phyloP scores from a whole-genome alignment of 371 early-diverging fungal genomes.

The Zancudomyces culisetae region DNA sequence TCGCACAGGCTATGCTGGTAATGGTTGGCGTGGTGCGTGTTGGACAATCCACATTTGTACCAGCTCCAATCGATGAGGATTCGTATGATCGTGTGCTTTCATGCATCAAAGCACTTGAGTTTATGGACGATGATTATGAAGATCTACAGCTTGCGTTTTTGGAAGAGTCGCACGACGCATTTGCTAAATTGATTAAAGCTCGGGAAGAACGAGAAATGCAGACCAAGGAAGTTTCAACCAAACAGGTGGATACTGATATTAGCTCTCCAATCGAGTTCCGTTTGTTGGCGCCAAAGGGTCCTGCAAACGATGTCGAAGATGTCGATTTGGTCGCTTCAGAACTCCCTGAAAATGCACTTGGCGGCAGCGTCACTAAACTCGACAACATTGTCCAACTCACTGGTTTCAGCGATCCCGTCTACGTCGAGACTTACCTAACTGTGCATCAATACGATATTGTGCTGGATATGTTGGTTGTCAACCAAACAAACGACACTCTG shows the following conservation, averaged over 20 bases:
- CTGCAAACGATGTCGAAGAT: slow-evolving; percentile 2
- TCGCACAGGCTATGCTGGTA: slow-evolving; percentile 81
- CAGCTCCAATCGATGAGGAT: slow-evolving; percentile 85
- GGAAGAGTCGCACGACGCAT: slow-evolving; percentile 58
- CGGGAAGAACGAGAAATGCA: slow-evolving; percentile 31
- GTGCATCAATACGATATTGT: slow-evolving; percentile 94
- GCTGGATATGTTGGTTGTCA: slow-evolving; percentile 92
- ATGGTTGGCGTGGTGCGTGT: slow-evolving; percentile 87
- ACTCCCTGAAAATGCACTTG: slow-evolving; percentile 68
- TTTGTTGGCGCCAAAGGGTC: slow-evolving; percentile 57
- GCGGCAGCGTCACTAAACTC: slow-evolving; percentile 67
- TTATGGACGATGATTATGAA: slow-evolving; percentile 25
- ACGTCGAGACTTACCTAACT: slow-evolving; percentile 93
- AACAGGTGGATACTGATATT: slow-evolving; percentile 50
- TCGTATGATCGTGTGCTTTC: slow-evolving; percentile 78
- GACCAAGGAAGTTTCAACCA: slow-evolving; percentile 19
- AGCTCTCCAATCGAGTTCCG: slow-evolving; percentile 79
- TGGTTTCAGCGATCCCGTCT: slow-evolving; percentile 94
- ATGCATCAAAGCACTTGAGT: slow-evolving; percentile 65
- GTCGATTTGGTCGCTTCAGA: slow-evolving; percentile 38
- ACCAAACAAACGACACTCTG: slow-evolving; percentile 90
- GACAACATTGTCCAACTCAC: slow-evolving; percentile 84
- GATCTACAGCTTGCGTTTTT: slow-evolving; percentile 49
- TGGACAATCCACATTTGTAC: slow-evolving; percentile 68
- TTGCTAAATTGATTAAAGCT: slow-evolving; percentile 53